Evolutionary conservation across 495 filamentous ascomycete genomes (phyloP), one percentile per base, ranked within the genome.

Genomic region (Margaritispora aquatica): DNA sequence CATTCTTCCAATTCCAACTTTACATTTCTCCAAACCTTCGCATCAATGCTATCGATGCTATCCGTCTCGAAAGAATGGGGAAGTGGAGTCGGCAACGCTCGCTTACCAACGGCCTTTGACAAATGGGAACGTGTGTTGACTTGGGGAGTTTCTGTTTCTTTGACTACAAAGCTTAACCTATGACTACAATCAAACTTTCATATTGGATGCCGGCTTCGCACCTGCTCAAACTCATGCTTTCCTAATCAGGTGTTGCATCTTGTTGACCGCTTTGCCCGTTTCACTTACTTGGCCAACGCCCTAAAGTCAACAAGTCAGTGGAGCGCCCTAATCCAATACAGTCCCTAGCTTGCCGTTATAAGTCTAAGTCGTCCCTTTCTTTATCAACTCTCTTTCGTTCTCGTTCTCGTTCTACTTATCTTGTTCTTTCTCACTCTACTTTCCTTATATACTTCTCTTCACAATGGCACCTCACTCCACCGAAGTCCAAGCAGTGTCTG

Each of bases 391-490:
- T n/a, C n/a, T n/a, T n/a, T n/a, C n/a, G n/a, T n/a, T n/a, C n/a
- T n/a, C n/a, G n/a, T n/a, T n/a, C n/a, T n/a, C n/a, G n/a, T n/a
- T n/a, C n/a, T n/a, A n/a, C n/a, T n/a, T n/a, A n/a, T n/a, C n/a
- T n/a, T n/a, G n/a, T n/a, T n/a, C n/a, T n/a, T 17, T 51, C n/a
- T 26, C 19, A 13, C 5, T 5, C 5, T 41, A 15, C 51, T 26
- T 26, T 34, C 48, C 26, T 55, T 46, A 36, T 20, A 46, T 60
- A 58, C 48, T 26, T 47, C 36, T 51, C 21, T 8, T 53, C 50
- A 65, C 20, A 23, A 68, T 68, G 66, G 62, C 66, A 26, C 66
- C 65, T 19, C 59, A 60, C 26, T 55, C 63, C 17, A 63, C 63
- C 26, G 61, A 66, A 22, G 57, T 65, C 29, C 44, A 51, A 29